These are phyloP conservation scores for Venturia aucupariae DNA, from an alignment of 2,329 filamentous ascomycete species.

Conservation along the genomic window DNA sequence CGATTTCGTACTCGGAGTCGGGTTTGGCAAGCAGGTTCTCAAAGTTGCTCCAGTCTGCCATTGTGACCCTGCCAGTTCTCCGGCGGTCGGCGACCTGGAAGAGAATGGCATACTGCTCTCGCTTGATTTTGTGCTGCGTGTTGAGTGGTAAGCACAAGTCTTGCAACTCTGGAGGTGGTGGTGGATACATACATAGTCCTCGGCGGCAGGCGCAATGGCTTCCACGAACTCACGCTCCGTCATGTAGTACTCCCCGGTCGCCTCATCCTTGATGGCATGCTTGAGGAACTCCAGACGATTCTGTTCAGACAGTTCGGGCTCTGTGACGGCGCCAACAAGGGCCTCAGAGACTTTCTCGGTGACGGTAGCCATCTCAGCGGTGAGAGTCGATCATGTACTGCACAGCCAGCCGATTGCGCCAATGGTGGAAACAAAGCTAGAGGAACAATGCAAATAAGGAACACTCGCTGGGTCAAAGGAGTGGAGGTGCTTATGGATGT, in stretches of 20 bases:
- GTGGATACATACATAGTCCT: slow-evolving; percentile 71
- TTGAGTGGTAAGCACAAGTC: neutral
- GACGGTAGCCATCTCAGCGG: slow-evolving; percentile 12
- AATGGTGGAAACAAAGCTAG: neutral
- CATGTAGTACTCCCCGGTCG: slow-evolving; percentile 71
- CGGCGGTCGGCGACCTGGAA: slow-evolving; percentile 84
- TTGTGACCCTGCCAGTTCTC: slow-evolving; percentile 59
- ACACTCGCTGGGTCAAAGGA: neutral
- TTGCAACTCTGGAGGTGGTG: neutral
- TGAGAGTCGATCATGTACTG: neutral
- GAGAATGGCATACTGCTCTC: slow-evolving; percentile 88
- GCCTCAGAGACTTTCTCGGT: slow-evolving; percentile 35
- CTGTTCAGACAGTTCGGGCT: slow-evolving; percentile 60
- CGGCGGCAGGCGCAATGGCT: slow-evolving; percentile 73
- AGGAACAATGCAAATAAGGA: neutral
- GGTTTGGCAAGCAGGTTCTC: slow-evolving; percentile 89
- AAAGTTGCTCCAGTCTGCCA: slow-evolving; percentile 86
- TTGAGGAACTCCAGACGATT: slow-evolving; percentile 67
- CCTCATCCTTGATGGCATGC: slow-evolving; percentile 65
- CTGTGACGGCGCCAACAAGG: slow-evolving; percentile 54
- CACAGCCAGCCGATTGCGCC: neutral
- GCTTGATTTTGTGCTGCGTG: slow-evolving; percentile 87
- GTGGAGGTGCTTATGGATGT: neutral
- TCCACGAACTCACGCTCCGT: slow-evolving; percentile 79
- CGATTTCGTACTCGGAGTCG: slow-evolving; percentile 97